Base-by-base conservation (phyloP, 1,139 yeast species). In the Hemisphaericaspora xylofermentans region DNA sequence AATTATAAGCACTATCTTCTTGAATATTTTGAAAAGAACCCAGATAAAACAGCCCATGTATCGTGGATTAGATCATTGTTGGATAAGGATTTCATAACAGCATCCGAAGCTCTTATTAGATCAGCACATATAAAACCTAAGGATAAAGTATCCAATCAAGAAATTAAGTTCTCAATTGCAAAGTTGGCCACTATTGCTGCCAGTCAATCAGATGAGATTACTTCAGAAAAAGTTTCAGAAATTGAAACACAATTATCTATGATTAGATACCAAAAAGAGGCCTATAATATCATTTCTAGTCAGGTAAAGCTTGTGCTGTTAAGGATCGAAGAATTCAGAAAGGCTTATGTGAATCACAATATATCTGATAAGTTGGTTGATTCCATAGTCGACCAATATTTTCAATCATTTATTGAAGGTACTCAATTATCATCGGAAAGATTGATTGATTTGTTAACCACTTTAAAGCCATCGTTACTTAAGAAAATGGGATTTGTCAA, bases 11-110 rank as follows among this genome's bases (percentile, higher is more conserved):
- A 63, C 3, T 76, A 66, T 50, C 63, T 88, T 42, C 67, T 74
- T 25, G 60, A 63, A 46, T 89, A 80, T 54, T 76, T 88, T 44
- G 52, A 60, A 3, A 68, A 71, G 28, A 65, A 68, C 39, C 68
- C 74, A 30, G 58, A 69, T 6, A 69, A 74, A 43, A 77, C 81
- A 39, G 76, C 79, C 3, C 65, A 73, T 33, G 74, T 88, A 35
- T 74, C 89, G 1, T 89, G 97, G 97, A 82, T 88, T 29, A 74
- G 80, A 44, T 77, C 84, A 43, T 60, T 88, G 15, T 57, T 77
- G 29, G 78, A 74, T 47, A 68, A 64, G 3, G 68, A 81, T 4
- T 84, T 73, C 54, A 47, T 45, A 3, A 54, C 59, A 3, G 93
- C 91, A 0, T 68, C 84, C 1, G 52, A 60, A 7, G 66, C 74